A percentile compares a stretch with the other conserved stretches of the same genome.
Conservation (phyloP, 208 protist species). For the Balamuthia mandrillaris region DNA sequence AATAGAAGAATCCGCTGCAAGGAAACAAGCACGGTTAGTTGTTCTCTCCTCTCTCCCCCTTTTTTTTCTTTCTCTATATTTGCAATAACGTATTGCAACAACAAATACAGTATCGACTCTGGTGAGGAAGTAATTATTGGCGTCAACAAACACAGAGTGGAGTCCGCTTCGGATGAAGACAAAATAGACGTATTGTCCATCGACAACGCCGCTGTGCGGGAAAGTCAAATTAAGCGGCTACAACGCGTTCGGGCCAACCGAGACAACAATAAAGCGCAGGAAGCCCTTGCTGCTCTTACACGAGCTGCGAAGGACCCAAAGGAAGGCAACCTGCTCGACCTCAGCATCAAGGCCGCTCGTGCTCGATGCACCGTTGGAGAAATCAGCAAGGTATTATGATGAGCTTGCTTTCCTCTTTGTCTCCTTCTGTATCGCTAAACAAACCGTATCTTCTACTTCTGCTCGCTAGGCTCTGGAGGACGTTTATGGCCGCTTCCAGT, state of each 20-base stretch:
- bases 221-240: constrained; percentile 74
- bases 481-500: constrained; percentile 51
- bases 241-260: constrained; percentile 50
- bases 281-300: constrained; percentile 73
- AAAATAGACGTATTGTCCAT: constrained; percentile 80
- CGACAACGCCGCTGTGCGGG: constrained; percentile 83
- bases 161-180: constrained; percentile 76
- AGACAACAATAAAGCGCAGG: constrained; percentile 65
- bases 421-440: background rate
- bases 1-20: constrained; percentile 90
- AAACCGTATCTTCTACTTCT: background rate
- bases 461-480: constrained; percentile 40
- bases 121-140: constrained; percentile 87
- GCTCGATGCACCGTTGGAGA: constrained; percentile 87
- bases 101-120: constrained; percentile 72
- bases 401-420: constrained; percentile 71
- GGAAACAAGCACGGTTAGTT: constrained; percentile 78
- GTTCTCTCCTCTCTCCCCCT: background rate
- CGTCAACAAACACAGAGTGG: constrained; percentile 87
- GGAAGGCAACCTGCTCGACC: constrained; percentile 80
- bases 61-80: no score
- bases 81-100: background rate
- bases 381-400: no score
- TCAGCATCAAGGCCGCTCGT: constrained; percentile 81
- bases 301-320: constrained; percentile 71